Conservation (phyloP, 208 protist genomes). For the Leishmania mexicana region DNA sequence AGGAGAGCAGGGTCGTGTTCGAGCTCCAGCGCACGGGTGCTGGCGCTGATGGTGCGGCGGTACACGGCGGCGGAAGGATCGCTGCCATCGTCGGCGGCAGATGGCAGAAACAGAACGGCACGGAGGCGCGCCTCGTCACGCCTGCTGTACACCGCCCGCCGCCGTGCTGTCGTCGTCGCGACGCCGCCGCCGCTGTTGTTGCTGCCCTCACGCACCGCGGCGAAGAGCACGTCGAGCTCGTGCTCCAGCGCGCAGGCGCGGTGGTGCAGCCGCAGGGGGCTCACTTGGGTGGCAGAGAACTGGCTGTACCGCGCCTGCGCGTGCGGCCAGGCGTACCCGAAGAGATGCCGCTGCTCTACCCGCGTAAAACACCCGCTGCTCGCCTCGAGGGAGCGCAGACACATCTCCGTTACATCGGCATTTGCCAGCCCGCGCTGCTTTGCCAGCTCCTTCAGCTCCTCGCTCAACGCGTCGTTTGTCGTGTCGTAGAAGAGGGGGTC, state of each 20-base stretch:
- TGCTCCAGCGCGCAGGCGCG: slow-evolving; percentile 59
- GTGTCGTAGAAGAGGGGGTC: slow-evolving; percentile 94
- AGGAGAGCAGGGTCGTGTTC: slow-evolving; percentile 25
- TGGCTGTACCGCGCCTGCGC: slow-evolving; percentile 53
- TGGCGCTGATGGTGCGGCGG: slow-evolving; percentile 7
- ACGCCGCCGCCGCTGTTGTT: no score
- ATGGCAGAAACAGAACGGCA: slow-evolving; percentile 13
- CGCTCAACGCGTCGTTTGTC: slow-evolving; percentile 60
- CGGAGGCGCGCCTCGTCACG: slow-evolving; percentile 4
- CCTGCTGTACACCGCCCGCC: not conserved
- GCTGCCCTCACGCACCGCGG: slow-evolving; percentile 2
- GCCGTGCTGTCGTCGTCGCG: not conserved
- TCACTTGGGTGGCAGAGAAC: slow-evolving; percentile 65
- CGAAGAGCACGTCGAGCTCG: slow-evolving; percentile 69
- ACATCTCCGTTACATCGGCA: slow-evolving; percentile 75
- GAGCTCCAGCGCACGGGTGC: slow-evolving; percentile 9
- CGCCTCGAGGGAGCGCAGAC: slow-evolving; percentile 43
- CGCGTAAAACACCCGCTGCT: slow-evolving; percentile 24
- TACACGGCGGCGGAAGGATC: slow-evolving; percentile 1
- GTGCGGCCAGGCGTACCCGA: slow-evolving; percentile 61
- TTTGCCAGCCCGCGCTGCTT: slow-evolving; percentile 51
- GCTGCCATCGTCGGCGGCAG: slow-evolving; percentile 10
- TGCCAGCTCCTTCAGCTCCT: slow-evolving; percentile 59
- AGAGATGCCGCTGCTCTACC: slow-evolving; percentile 26
- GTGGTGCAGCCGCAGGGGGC: slow-evolving; percentile 66